Percentiles rank a stretch among this genome's conserved stretches.
Conservation (phyloP, 176 grass and related monocot species). For the Cocos nucifera region DNA sequence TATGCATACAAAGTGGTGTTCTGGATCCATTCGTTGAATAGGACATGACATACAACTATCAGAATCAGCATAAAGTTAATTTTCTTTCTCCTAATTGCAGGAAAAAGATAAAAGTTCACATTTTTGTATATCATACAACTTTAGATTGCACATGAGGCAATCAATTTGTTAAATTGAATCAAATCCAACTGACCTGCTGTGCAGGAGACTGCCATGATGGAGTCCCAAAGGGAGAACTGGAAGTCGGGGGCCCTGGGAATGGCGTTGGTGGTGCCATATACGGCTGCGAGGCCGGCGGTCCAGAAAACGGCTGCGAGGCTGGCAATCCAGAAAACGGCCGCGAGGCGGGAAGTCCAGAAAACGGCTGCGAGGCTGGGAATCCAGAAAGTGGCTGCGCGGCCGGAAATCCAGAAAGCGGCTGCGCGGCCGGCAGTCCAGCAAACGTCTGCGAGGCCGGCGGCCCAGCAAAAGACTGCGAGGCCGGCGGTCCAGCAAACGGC, state of each 20-base stretch:
- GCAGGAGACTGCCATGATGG: slow-evolving; percentile 23
- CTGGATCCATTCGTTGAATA: too few relatives aligned
- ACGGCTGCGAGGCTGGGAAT: slow-evolving; percentile 8
- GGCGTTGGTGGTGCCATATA: slow-evolving; percentile 7
- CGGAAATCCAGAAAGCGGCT: slow-evolving; percentile 18
- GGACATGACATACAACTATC: slow-evolving; percentile 1
- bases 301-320: slow-evolving; percentile 13
- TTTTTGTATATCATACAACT: too few relatives aligned
- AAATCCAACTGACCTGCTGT: slow-evolving; percentile 16
- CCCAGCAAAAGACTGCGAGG: slow-evolving; percentile 14
- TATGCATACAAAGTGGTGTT: too few relatives aligned
- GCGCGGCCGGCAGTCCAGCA: not conserved
- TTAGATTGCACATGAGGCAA: not conserved
- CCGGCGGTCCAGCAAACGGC: not conserved
- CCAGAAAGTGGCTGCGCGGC: not conserved
- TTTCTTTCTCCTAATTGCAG: too few relatives aligned
- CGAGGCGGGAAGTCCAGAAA: slow-evolving; percentile 1
- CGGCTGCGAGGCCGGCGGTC: slow-evolving; percentile 2
- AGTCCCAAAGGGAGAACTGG: slow-evolving; percentile 33
- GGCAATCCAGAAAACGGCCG: slow-evolving; percentile 12
- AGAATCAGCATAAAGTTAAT: slow-evolving; percentile 5
- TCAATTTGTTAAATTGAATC: not conserved
- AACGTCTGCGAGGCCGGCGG: slow-evolving; percentile 7
- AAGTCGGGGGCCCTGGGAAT: slow-evolving; percentile 21
- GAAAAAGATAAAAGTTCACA: too few relatives aligned